phyloP scores from a whole-genome alignment of 2,329 filamentous ascomycete genomes.

The Microcyclosporella mali region DNA sequence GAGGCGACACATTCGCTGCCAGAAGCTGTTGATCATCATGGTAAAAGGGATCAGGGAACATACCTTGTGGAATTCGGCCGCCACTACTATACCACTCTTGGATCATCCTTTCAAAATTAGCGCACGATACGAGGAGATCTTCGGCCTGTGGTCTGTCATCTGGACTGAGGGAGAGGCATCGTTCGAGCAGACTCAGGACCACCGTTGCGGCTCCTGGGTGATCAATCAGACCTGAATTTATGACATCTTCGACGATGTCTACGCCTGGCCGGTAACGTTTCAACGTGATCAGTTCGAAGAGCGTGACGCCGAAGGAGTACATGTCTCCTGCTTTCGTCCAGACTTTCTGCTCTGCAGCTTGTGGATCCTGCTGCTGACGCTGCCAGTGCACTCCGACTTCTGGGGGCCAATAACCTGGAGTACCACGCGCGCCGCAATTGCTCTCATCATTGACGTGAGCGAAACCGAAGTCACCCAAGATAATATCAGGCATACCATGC shows the following conservation, averaged over 20 bases:
- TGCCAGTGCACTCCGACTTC: slow-evolving; percentile 1
- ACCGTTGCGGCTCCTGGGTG: not conserved
- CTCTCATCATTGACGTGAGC: slow-evolving; percentile 1
- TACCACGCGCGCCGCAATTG: slow-evolving; percentile 11
- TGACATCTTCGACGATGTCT: slow-evolving; percentile 1
- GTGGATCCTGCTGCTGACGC: not conserved
- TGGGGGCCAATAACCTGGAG: slow-evolving; percentile 10
- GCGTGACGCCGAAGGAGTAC: slow-evolving; percentile 21
- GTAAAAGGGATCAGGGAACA: slow-evolving; percentile 2
- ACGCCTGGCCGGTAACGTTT: not conserved
- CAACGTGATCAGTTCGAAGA: slow-evolving; percentile 17
- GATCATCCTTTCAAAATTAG: not conserved
- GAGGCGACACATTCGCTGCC: not conserved
- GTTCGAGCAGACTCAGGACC: slow-evolving; percentile 4
- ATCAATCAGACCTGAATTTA: not conserved
- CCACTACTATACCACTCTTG: slow-evolving; percentile 3
- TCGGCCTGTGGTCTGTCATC: not conserved
- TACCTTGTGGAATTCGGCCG: not conserved
- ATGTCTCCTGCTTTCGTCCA: slow-evolving; percentile 20
- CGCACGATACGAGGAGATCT: not conserved
- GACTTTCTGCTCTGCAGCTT: slow-evolving; percentile 3
- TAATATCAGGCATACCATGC: slow-evolving; percentile 17
- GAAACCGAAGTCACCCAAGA: slow-evolving; percentile 24
- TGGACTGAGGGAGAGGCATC: slow-evolving; percentile 2
- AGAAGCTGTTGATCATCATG: not conserved